Conservation (phyloP, 23 red algal species). For the Gracilaria domingensis region DNA sequence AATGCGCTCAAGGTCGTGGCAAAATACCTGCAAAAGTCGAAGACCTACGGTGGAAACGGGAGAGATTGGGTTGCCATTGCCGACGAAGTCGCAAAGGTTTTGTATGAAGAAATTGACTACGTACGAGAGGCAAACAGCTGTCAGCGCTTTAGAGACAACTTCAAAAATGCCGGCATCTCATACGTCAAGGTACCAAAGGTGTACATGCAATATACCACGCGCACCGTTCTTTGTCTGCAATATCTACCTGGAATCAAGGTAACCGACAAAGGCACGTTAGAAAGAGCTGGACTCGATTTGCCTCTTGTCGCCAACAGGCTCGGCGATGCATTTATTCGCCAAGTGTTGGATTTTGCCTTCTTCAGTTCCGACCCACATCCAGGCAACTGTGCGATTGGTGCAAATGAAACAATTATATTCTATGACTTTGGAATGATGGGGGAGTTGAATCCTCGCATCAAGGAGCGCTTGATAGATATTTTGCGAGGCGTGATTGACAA, state of each 20-base stretch:
- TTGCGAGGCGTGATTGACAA: slow-evolving; percentile 84
- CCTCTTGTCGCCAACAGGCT: slow-evolving; percentile 64
- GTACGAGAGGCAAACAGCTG: slow-evolving; percentile 60
- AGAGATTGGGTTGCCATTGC: slow-evolving; percentile 87
- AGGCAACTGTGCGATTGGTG: slow-evolving; percentile 84
- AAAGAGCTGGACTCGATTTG: slow-evolving; percentile 62
- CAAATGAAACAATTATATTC: slow-evolving; percentile 76
- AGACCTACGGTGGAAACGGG: slow-evolving; percentile 69
- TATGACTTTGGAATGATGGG: slow-evolving; percentile 98
- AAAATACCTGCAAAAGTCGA: slow-evolving; percentile 65
- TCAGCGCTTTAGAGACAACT: slow-evolving; percentile 71
- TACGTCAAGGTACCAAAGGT: slow-evolving; percentile 82
- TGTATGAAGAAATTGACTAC: slow-evolving; percentile 90
- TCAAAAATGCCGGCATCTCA: slow-evolving; percentile 54
- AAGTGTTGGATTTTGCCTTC: slow-evolving; percentile 89
- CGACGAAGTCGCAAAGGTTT: slow-evolving; percentile 75
- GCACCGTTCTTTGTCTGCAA: slow-evolving; percentile 76
- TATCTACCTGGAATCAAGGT: slow-evolving; percentile 93
- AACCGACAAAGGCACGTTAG: slow-evolving; percentile 58
- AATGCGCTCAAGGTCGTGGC: slow-evolving; percentile 77
- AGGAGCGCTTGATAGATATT: slow-evolving; percentile 76
- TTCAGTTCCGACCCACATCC: slow-evolving; percentile 95
- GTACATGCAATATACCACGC: slow-evolving; percentile 74
- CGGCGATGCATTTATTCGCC: slow-evolving; percentile 72
- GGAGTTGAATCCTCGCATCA: slow-evolving; percentile 59